Conservation (phyloP, 2,329 filamentous ascomycete genomes). For the Colletotrichum plurivorum region DNA sequence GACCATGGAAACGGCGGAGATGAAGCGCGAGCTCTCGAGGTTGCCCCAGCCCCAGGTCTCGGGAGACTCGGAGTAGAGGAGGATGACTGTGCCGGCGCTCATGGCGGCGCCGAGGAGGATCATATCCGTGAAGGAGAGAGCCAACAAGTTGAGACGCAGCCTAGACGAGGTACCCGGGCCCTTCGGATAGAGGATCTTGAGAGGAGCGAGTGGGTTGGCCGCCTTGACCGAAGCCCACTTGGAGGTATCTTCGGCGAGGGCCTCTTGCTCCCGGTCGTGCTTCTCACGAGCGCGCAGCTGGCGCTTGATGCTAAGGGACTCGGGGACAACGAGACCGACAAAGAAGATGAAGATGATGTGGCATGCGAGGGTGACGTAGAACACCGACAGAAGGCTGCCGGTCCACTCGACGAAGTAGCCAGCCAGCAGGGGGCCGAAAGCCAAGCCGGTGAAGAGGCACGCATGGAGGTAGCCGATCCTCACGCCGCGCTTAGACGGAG, state of each 20-base stretch:
- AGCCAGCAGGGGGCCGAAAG: slow-evolving; percentile 85
- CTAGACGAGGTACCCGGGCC: slow-evolving; percentile 71
- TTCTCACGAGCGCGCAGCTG: slow-evolving; percentile 80
- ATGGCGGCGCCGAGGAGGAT: slow-evolving; percentile 86
- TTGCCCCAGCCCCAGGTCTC: slow-evolving; percentile 87
- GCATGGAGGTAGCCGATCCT: slow-evolving; percentile 93
- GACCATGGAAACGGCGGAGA: slow-evolving; percentile 83
- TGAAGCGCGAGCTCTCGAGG: slow-evolving; percentile 83
- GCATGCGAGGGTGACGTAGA: slow-evolving; percentile 83
- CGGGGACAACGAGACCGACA: slow-evolving; percentile 80
- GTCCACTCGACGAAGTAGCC: slow-evolving; percentile 85
- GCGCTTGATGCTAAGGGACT: slow-evolving; percentile 83
- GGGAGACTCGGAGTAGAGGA: slow-evolving; percentile 86
- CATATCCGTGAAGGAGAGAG: slow-evolving; percentile 85
- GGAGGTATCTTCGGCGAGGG: slow-evolving; percentile 47
- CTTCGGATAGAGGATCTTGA: slow-evolving; percentile 83
- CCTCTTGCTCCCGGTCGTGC: slow-evolving; percentile 62
- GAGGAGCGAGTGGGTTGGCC: slow-evolving; percentile 79
- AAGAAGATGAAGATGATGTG: slow-evolving; percentile 82
- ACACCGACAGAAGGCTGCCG: slow-evolving; percentile 82
- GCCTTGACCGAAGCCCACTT: slow-evolving; percentile 48
- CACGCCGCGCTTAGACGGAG: slow-evolving; percentile 83
- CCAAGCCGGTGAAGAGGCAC: slow-evolving; percentile 89
- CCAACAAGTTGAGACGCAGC: slow-evolving; percentile 84
- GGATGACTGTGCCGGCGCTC: slow-evolving; percentile 83